phyloP scores from a whole-genome alignment of 2,329 filamentous ascomycete species.

The Fulvia fulva region DNA sequence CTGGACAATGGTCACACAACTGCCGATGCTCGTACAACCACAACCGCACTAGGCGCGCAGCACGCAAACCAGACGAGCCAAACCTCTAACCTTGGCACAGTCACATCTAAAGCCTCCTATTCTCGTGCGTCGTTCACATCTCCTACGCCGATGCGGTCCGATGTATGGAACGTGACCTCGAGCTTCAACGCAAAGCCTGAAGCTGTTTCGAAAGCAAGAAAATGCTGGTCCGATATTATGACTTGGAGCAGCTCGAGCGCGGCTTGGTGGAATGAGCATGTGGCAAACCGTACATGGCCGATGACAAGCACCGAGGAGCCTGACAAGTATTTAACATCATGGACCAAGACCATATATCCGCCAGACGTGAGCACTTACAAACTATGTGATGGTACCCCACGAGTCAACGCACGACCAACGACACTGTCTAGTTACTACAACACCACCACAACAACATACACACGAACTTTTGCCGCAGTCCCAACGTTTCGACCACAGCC shows the following conservation, averaged over 20 bases:
- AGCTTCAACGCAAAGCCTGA: not conserved
- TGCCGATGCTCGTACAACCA: not conserved
- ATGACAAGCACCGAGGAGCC: not conserved
- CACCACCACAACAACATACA: conserved; percentile 1
- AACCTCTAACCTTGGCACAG: not conserved
- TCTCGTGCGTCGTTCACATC: not conserved
- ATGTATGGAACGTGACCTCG: not conserved
- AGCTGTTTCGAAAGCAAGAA: not conserved
- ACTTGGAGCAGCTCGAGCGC: conserved; percentile 10
- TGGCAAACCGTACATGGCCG: conserved; percentile 10
- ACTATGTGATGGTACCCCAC: conserved; percentile 24
- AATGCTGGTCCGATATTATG: conserved; percentile 12
- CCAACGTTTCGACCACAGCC: conserved; percentile 12
- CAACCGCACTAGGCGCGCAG: not conserved
- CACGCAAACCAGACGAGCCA: not conserved
- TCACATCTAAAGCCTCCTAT: not conserved
- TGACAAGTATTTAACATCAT: not conserved
- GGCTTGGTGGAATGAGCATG: conserved; percentile 7
- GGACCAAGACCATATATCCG: conserved; percentile 15
- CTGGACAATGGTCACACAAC: not conserved
- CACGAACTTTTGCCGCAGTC: not conserved
- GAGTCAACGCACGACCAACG: conserved; percentile 16
- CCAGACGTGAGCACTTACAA: conserved; percentile 17
- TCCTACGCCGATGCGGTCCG: not conserved
- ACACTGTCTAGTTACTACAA: conserved; percentile 7